phyloP scores from a whole-genome alignment of 768 basidiomycete genomes.

The Lactifluus echinatus region DNA sequence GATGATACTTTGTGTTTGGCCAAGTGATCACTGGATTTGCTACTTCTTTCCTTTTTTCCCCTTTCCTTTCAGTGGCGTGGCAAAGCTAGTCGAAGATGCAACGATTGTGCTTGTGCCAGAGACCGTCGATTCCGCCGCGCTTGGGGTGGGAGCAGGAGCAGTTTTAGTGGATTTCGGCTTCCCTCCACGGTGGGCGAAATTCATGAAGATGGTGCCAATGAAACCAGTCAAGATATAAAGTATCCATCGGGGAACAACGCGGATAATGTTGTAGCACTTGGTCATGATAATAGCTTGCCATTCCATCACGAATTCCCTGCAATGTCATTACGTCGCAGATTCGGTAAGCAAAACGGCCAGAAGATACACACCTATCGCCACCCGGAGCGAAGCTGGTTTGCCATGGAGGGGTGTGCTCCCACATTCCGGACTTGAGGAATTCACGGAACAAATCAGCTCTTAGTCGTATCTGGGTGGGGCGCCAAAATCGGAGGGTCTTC shows the following conservation, averaged over 20 bases:
- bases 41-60: conserved; percentile 12
- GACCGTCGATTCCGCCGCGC: not conserved
- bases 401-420: conserved; percentile 63
- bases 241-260: conserved; percentile 62
- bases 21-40: not conserved
- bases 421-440: conserved; percentile 58
- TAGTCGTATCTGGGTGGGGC: conserved; percentile 52
- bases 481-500: conserved; percentile 73
- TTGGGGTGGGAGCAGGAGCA: conserved; percentile 3
- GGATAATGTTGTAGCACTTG: conserved; percentile 42
- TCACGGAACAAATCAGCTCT: conserved; percentile 50
- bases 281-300: conserved; percentile 43
- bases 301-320: conserved; percentile 62
- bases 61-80: conserved; percentile 16
- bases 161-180: conserved; percentile 19
- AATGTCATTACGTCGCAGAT: not conserved
- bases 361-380: conserved; percentile 50
- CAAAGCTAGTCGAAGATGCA: not conserved
- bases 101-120: conserved; percentile 8
- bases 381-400: conserved; percentile 61
- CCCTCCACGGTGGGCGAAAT: conserved; percentile 43
- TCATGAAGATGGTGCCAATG: conserved; percentile 57
- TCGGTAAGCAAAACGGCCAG: not conserved
- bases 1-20: not conserved
- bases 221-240: conserved; percentile 58